Evolutionary conservation across 371 early-diverging fungal species (phyloP).

Genomic region (Mortierella sp.): DNA sequence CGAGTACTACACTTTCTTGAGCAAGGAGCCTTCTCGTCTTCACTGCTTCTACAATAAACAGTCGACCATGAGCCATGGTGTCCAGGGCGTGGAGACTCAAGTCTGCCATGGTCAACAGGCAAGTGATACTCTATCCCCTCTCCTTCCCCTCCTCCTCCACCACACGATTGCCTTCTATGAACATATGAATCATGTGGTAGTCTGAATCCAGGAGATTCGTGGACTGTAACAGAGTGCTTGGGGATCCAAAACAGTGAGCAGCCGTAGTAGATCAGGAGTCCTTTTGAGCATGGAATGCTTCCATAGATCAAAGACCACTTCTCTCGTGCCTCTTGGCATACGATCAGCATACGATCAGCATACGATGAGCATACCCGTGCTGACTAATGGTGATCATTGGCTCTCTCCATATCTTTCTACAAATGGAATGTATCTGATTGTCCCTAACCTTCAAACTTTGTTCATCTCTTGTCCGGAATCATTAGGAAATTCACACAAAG

Average conservation of each 20-base stretch:
- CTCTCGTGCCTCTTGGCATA: conserved; percentile 79
- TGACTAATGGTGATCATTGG: conserved; percentile 90
- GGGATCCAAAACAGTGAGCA: too few species aligned
- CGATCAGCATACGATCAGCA: too few species aligned
- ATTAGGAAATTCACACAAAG: conserved; percentile 83
- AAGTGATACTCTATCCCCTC: conserved; percentile 16
- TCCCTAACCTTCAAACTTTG: conserved; percentile 93
- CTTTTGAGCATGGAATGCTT: too few species aligned
- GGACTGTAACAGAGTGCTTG: conserved; percentile 82
- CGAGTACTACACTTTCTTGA: conserved; percentile 94
- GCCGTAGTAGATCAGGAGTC: too few species aligned
- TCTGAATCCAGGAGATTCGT: conserved; percentile 80
- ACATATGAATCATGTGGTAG: conserved; percentile 79
- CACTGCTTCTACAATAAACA: conserved; percentile 90
- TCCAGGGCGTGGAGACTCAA: conserved; percentile 78
- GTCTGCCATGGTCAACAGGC: conserved; percentile 80
- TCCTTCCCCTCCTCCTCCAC: neutral
- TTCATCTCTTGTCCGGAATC: conserved; percentile 92
- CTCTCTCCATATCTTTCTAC: too few species aligned
- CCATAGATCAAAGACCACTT: too few species aligned
- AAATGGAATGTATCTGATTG: too few species aligned
- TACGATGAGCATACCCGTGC: too few species aligned
- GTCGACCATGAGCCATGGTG: conserved; percentile 84
- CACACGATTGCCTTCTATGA: conserved; percentile 67
- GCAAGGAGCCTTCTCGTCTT: conserved; percentile 84